Base-by-base conservation (phyloP, 371 early-diverging fungal genomes). In the Lichtheimia hyalospora region DNA sequence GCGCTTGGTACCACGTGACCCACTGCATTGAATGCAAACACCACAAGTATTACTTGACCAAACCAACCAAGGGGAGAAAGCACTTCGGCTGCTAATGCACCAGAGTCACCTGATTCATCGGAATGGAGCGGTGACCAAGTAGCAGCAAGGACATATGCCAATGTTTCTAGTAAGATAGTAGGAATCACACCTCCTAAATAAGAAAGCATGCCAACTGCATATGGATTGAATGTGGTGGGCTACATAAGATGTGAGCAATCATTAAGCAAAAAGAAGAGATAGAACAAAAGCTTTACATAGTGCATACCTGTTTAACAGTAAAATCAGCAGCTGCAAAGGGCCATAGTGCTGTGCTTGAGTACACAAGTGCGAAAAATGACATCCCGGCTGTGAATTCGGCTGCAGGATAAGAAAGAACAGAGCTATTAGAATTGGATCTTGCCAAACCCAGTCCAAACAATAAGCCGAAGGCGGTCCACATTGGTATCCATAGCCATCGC, bases 151-250 rank as follows among this genome's bases (percentile, higher is more conserved):
- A 50, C 64, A 4, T 64, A 39, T 16, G 72, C 72, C 20, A 75
- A 25, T 13, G 49, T 43, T 49, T 75, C 67, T 18, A 71, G 44
- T n/a, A 69, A 61, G 23, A 66, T 43, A 25, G 62, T 61, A 5
- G 72, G 63, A 28, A 75, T 49, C 53, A 63, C 62, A 24, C 63
- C 58, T 21, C 75, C 72, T 14, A 74, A 49, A 56, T 68, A 74
- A 14, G 67, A 62, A 42, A 63, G 50, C n/a, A 49, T 3, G 34
- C 62, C 67, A 21, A 69, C 59, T 15, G 46, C 34, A n/a, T 34
- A 43, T 15, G 49, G 7, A 15, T 60, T 57, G 39, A 65, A 63
- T 14, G 60, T 55, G 41, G 62, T 27, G 12, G 57, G 57, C 57
- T 57, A 49, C 4, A 4, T 18, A 13, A 1, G 25, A 23, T 49